These are phyloP conservation scores for Aplosporella prunicola DNA, from an alignment of 2,329 filamentous ascomycete species.

Conservation along the genomic window DNA sequence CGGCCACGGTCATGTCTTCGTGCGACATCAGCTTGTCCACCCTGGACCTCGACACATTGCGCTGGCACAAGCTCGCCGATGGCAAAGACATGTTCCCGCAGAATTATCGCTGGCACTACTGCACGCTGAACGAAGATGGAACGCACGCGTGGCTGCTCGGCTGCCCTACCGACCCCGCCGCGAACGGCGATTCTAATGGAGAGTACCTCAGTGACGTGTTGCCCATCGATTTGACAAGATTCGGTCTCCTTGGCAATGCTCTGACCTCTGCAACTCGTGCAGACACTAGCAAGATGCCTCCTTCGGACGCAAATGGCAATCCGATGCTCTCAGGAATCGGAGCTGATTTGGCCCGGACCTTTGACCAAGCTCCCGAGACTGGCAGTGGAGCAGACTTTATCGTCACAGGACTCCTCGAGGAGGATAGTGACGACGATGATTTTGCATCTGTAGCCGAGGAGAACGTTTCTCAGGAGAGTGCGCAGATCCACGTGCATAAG, in stretches of 20 bases:
- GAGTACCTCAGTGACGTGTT: conserved; percentile 93
- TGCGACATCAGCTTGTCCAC: conserved; percentile 86
- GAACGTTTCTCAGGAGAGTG: conserved; percentile 13
- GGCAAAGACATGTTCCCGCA: conserved; percentile 86
- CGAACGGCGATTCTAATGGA: conserved; percentile 64
- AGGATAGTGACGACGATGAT: conserved; percentile 56
- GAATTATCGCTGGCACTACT: conserved; percentile 97
- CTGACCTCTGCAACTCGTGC: conserved; percentile 38
- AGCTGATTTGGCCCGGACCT: conserved; percentile 73
- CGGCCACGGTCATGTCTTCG: conserved; percentile 74
- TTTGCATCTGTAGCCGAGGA: conserved; percentile 29
- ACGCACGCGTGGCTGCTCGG: conserved; percentile 97
- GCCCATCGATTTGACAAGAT: conserved; percentile 83
- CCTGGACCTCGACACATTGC: conserved; percentile 73
- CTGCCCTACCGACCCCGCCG: conserved; percentile 64
- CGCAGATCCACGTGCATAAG: conserved; percentile 88
- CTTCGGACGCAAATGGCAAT: conserved; percentile 43
- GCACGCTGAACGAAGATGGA: conserved; percentile 87
- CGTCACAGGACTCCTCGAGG: conserved; percentile 79
- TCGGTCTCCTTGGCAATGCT: conserved; percentile 80
- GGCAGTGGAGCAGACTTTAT: conserved; percentile 85
- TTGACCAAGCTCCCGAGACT: conserved; percentile 74
- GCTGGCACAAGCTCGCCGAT: conserved; percentile 92
- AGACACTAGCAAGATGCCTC: conserved; percentile 25
- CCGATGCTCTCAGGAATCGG: conserved; percentile 58